Conservation (phyloP, 2,329 filamentous ascomycete species). For the Bretziella fagacearum region DNA sequence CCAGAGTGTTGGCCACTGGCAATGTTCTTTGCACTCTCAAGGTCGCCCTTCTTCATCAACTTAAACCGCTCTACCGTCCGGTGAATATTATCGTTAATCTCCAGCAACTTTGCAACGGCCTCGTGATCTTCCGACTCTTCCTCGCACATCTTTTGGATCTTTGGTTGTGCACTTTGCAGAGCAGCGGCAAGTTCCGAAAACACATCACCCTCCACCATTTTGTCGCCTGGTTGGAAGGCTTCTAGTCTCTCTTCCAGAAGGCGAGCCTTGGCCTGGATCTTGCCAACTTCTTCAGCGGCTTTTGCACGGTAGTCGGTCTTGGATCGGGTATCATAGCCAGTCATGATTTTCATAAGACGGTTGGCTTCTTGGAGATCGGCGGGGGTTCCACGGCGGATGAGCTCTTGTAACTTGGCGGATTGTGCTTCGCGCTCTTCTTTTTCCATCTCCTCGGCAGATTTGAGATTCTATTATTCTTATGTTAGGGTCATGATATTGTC, state of each 20-base stretch:
- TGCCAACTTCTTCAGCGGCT: slow-evolving; percentile 83
- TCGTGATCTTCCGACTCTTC: slow-evolving; percentile 95
- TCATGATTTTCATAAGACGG: slow-evolving; percentile 97
- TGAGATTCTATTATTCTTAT: slow-evolving; percentile 49
- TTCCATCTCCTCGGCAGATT: slow-evolving; percentile 97
- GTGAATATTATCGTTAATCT: slow-evolving; percentile 98
- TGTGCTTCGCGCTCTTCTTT: slow-evolving; percentile 89
- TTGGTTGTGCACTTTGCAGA: slow-evolving; percentile 84
- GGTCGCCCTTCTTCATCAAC: slow-evolving; percentile 85
- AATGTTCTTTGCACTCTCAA: slow-evolving; percentile 67
- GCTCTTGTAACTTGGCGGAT: slow-evolving; percentile 92
- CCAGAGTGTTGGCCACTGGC: slow-evolving; percentile 51
- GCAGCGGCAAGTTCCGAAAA: slow-evolving; percentile 76
- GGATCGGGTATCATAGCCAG: slow-evolving; percentile 82
- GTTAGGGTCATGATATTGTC: no score
- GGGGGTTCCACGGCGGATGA: slow-evolving; percentile 80
- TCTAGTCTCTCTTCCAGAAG: slow-evolving; percentile 86
- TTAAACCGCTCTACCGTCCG: slow-evolving; percentile 91
- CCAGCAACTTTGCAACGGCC: slow-evolving; percentile 82
- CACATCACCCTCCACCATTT: slow-evolving; percentile 50
- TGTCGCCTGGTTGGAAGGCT: slow-evolving; percentile 64
- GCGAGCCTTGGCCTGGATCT: slow-evolving; percentile 88
- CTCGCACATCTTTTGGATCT: slow-evolving; percentile 99
- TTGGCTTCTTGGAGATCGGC: slow-evolving; percentile 95
- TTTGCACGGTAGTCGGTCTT: slow-evolving; percentile 98